Percentiles rank a stretch among this genome's conserved stretches.
Evolutionary conservation across 2,329 filamentous ascomycete genomes (phyloP).

Genomic region (Exophiala sp.): DNA sequence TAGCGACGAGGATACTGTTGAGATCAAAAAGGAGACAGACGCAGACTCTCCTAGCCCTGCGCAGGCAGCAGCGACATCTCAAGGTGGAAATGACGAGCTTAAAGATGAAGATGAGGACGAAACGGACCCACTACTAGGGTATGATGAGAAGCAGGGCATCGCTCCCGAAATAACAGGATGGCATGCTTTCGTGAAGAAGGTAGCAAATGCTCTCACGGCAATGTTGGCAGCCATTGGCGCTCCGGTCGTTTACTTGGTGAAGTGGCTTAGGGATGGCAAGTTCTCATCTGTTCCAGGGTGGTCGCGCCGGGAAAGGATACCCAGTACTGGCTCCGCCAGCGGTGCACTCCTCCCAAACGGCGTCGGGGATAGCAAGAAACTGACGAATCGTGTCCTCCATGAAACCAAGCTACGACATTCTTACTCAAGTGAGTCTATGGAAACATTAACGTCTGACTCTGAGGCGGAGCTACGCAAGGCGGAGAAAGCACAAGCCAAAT

Average conservation of each 20-base stretch:
- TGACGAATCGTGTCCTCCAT: slow-evolving; percentile 13
- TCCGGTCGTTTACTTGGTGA: slow-evolving; percentile 77
- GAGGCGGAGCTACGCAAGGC: slow-evolving; percentile 22
- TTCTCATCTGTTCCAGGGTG: slow-evolving; percentile 77
- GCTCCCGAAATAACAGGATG: slow-evolving; percentile 38
- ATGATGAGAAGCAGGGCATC: slow-evolving; percentile 36
- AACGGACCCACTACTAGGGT: slow-evolving; percentile 63
- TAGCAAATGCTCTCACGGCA: slow-evolving; percentile 70
- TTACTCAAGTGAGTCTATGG: slow-evolving; percentile 27
- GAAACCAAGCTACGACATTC: slow-evolving; percentile 26
- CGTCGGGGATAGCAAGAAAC: slow-evolving; percentile 18
- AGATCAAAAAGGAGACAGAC: slow-evolving; percentile 32
- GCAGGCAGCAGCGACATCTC: slow-evolving; percentile 24
- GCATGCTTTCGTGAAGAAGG: slow-evolving; percentile 61
- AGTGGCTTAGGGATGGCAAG: slow-evolving; percentile 74
- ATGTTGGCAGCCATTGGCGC: slow-evolving; percentile 74
- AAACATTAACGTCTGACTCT: slow-evolving; percentile 21
- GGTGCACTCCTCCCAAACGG: slow-evolving; percentile 22
- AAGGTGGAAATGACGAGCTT: slow-evolving; percentile 36
- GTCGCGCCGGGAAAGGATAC: slow-evolving; percentile 39
- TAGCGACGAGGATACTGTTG: slow-evolving; percentile 39
- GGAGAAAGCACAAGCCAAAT: slow-evolving; percentile 5
- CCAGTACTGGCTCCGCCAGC: slow-evolving; percentile 17
- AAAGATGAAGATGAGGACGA: slow-evolving; percentile 54
- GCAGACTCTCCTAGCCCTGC: slow-evolving; percentile 31